Evolutionary conservation across 2,329 filamentous ascomycete genomes (phyloP).

Genomic region (Aureobasidium subglaciale): DNA sequence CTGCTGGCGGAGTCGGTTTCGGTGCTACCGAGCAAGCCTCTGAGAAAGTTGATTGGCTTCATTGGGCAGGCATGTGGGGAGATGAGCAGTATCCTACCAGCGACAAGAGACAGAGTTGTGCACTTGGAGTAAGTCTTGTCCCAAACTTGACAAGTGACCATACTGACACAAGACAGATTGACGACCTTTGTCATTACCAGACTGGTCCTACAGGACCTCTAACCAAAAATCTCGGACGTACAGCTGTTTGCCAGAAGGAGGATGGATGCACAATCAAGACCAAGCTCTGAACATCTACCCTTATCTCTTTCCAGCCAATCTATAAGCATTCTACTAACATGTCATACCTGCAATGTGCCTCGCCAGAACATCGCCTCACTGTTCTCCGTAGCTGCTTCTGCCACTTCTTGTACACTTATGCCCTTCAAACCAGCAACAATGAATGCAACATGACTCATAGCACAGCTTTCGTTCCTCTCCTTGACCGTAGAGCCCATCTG

Average conservation of each 20-base stretch:
- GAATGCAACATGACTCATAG: constrained; percentile 41
- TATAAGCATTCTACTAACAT: too few relatives aligned
- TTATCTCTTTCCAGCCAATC: too few relatives aligned
- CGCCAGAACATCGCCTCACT: constrained; percentile 29
- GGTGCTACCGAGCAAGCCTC: not conserved
- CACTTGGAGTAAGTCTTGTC: not conserved
- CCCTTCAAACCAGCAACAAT: constrained; percentile 45
- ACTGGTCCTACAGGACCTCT: constrained; percentile 4
- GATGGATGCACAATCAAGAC: not conserved
- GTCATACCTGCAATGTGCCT: not conserved
- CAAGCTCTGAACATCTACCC: not conserved
- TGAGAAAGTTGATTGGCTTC: constrained; percentile 2
- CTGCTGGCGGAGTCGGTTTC: not conserved
- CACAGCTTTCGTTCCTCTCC: constrained; percentile 46
- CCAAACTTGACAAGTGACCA: not conserved
- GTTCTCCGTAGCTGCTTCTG: constrained; percentile 33
- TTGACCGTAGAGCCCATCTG: constrained; percentile 42
- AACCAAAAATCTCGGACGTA: not conserved
- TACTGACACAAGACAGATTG: not conserved
- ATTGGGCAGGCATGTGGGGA: constrained; percentile 7
- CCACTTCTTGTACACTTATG: constrained; percentile 37
- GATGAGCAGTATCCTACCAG: constrained; percentile 6
- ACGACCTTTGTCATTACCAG: constrained; percentile 10
- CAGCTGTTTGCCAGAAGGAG: constrained; percentile 1
- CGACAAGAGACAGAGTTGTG: constrained; percentile 5